Percentiles rank a stretch among this genome's conserved stretches.
Evolutionary conservation across 495 filamentous ascomycete genomes (phyloP).

Genomic region (Podospora pseudocomata): DNA sequence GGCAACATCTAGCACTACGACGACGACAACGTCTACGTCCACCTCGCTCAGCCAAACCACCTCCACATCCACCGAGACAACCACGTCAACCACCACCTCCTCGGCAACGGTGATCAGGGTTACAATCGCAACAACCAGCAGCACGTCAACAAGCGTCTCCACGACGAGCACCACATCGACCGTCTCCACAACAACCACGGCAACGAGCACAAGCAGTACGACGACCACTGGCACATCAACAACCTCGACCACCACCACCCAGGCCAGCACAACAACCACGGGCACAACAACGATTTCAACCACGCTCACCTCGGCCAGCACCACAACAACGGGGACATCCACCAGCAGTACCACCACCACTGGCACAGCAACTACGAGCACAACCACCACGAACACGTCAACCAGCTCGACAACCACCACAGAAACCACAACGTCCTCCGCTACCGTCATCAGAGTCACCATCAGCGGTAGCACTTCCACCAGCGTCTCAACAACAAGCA

Average conservation of each 20-base stretch:
- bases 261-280: slow-evolving; percentile 6
- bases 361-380: not conserved
- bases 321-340: slow-evolving; percentile 4
- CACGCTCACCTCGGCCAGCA: slow-evolving; percentile 4
- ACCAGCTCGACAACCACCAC: not conserved
- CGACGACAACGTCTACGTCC: not conserved
- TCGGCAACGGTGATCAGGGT: not conserved
- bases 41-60: not conserved
- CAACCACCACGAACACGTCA: not conserved
- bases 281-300: not conserved
- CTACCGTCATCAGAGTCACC: not conserved
- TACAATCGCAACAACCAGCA: not conserved
- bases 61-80: not conserved
- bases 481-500: not conserved
- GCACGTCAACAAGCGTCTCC: not conserved
- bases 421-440: too few relatives aligned
- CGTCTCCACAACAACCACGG: not conserved
- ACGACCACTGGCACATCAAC: slow-evolving; percentile 4
- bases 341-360: slow-evolving; percentile 5
- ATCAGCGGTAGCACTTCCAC: slow-evolving; percentile 3
- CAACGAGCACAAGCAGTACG: slow-evolving; percentile 5
- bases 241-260: not conserved
- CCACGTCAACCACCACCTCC: slow-evolving; percentile 1
- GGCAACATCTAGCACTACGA: not conserved
- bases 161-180: slow-evolving; percentile 3